These are phyloP conservation scores for Ceratopteris richardii DNA, from an alignment of 75 land plant genomes.

Conservation along the genomic window DNA sequence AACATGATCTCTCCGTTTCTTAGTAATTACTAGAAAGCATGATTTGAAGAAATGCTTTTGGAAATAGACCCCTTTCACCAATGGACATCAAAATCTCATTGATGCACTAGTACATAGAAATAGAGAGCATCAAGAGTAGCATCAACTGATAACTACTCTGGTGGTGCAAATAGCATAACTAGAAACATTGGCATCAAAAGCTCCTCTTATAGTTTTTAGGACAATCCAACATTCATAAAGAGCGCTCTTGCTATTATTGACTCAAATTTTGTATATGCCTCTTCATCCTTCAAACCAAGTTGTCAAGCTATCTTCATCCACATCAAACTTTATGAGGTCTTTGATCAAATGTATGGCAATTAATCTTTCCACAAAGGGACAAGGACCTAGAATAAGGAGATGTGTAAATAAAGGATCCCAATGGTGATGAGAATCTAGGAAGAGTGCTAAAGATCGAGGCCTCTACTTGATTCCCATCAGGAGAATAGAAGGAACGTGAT, in stretches of 20 bases:
- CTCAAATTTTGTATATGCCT: constrained; percentile 22
- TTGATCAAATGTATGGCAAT: constrained; percentile 28
- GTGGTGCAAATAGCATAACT: constrained; percentile 38
- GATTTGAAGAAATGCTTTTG: constrained; percentile 28
- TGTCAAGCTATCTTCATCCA: neutral
- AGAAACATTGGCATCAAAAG: constrained; percentile 31
- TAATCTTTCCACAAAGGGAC: constrained; percentile 28
- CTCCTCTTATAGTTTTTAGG: constrained; percentile 18
- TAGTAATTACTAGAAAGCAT: constrained; percentile 23
- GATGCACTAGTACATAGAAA: constrained; percentile 35
- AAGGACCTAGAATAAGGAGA: constrained; percentile 33
- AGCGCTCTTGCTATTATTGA: constrained; percentile 37
- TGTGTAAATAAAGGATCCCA: constrained; percentile 36
- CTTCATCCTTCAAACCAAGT: constrained; percentile 26
- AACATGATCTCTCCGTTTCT: constrained; percentile 21
- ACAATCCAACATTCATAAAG: constrained; percentile 21
- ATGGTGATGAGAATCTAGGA: constrained; percentile 31
- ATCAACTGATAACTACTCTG: constrained; percentile 35
- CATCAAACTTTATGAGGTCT: constrained; percentile 34
- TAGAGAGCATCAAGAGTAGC: constrained; percentile 35
- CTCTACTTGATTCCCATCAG: constrained; percentile 32
- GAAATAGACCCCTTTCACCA: constrained; percentile 36
- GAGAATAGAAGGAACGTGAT: constrained; percentile 32
- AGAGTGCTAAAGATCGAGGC: constrained; percentile 29
- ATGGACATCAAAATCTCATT: constrained; percentile 35